Base-by-base conservation (phyloP, 2,329 filamentous ascomycete species). In the Microdochium nivale region DNA sequence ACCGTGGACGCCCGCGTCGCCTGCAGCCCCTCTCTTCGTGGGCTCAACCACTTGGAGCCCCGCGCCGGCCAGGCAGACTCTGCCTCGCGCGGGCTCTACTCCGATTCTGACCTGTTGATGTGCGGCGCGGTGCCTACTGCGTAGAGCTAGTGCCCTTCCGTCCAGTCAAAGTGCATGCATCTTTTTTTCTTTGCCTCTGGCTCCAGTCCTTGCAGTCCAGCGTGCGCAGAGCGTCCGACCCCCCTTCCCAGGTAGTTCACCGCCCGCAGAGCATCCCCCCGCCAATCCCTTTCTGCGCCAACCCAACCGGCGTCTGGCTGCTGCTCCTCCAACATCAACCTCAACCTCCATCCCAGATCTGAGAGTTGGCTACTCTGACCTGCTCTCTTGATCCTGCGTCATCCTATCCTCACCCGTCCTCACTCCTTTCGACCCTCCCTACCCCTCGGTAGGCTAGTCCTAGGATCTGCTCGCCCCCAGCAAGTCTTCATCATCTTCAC, bases 321-420 rank as follows among this genome's bases (percentile, higher is more conserved):
- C 33, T 16, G 11, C 33, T 21, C 27, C 40, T 44, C n/a, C 40
- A 7, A 3, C 40, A 44, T 44, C 40, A 44, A 21, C 40, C 19
- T 44, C 40, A 44, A 21, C 23, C 40, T 44, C 40, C 23, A 19
- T 7, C 40, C 3, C 3, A 23, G 19, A 3, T 7, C 40, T 11
- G 40, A 44, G 7, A 19, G 40, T 19, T 19, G 40, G 40, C 40
- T 44, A 21, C 40, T 23, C 40, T 44, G 40, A 44, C 40, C 40
- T 44, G 40, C 40, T 44, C n/a, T 62, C 21, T 69, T 67, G 11
- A 69, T 62, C 57, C 51, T 52, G 44, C 30, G 55, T 55, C 8
- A 56, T 50, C 40, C 53, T 21, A 49, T 57, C 56, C 53, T 16
- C 35, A 52, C 2, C 56, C 54, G 32, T 57, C 53, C 49, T 24